Conservation (phyloP, 148 eudicot genomes). For the Dianthus caryophyllus region DNA sequence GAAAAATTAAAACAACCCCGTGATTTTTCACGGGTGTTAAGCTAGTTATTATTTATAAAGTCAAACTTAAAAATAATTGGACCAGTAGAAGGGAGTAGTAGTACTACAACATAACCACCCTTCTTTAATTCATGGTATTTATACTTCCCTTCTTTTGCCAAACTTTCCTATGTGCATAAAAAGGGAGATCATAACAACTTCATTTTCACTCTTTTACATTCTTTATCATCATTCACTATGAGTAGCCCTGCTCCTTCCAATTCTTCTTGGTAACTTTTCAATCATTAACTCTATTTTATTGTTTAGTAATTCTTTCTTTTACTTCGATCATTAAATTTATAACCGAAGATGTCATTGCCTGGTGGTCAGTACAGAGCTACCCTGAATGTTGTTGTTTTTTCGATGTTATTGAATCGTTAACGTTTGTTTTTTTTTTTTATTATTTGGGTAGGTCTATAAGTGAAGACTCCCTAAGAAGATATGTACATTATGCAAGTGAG, state of each 20-base stretch:
- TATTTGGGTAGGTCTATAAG: constrained; percentile 63
- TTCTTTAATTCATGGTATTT: constrained; percentile 21
- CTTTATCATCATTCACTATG: constrained; percentile 21
- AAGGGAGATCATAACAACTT: not conserved
- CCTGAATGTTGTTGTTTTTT: no score
- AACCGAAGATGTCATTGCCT: no score
- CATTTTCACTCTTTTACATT: not conserved
- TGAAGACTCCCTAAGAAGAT: constrained; percentile 80
- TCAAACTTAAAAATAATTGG: no score
- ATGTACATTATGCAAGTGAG: constrained; percentile 74
- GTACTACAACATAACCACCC: constrained; percentile 5
- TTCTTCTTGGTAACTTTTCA: constrained; percentile 37
- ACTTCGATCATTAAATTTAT: no score
- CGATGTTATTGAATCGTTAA: not conserved
- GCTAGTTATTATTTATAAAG: no score
- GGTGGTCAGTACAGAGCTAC: no score
- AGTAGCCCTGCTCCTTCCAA: constrained; percentile 50
- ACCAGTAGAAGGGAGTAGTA: no score
- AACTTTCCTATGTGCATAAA: constrained; percentile 10
- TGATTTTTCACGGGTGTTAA: no score
- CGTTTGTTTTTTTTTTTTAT: no score
- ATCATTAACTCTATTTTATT: not conserved
- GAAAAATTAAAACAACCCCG: no score
- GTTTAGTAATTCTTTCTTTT: no score
- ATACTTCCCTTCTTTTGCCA: constrained; percentile 13